Percentiles rank a stretch among this genome's conserved stretches.
Conservation (phyloP, 2,329 filamentous ascomycete genomes). For the Clonostachys solani region DNA sequence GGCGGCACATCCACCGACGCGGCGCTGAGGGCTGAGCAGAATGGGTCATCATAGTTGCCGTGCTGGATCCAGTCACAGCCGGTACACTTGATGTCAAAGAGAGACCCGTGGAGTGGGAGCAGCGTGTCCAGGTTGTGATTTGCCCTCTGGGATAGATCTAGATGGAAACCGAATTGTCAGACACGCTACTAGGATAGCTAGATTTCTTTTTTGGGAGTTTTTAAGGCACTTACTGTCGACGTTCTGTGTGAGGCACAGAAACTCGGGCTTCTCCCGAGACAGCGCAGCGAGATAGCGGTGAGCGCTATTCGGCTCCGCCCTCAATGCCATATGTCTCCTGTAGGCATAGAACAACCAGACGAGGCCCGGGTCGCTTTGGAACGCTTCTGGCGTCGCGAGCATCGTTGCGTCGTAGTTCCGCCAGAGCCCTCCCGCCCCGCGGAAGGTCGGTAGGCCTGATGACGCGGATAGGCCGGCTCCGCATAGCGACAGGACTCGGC, state of each 20-base stretch:
- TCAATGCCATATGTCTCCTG: slow-evolving; percentile 73
- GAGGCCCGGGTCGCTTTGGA: slow-evolving; percentile 66
- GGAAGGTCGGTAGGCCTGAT: slow-evolving; percentile 70
- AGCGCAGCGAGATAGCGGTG: slow-evolving; percentile 78
- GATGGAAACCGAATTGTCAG: not conserved
- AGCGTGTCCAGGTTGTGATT: slow-evolving; percentile 65
- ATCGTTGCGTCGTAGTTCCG: slow-evolving; percentile 68
- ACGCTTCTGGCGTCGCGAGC: slow-evolving; percentile 78
- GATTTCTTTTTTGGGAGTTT: too few species aligned
- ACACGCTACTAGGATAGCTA: not conserved
- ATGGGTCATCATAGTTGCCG: slow-evolving; percentile 72
- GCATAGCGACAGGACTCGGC: slow-evolving; percentile 53
- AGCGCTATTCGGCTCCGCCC: slow-evolving; percentile 70
- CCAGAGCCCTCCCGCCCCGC: slow-evolving; percentile 84
- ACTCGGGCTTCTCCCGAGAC: slow-evolving; percentile 47
- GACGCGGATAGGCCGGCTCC: slow-evolving; percentile 58
- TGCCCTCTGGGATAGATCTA: slow-evolving; percentile 71
- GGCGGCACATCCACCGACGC: slow-evolving; percentile 49
- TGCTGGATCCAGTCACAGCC: slow-evolving; percentile 62
- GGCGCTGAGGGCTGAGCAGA: slow-evolving; percentile 70
- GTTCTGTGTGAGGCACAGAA: slow-evolving; percentile 81
- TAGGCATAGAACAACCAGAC: slow-evolving; percentile 93
- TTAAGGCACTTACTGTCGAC: slow-evolving; percentile 61
- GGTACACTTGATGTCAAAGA: slow-evolving; percentile 80
- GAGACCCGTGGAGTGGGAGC: slow-evolving; percentile 73